A percentile compares a stretch with the other conserved stretches of the same genome.
phyloP scores from a whole-genome alignment of 2,329 filamentous ascomycete species.

The Aspergillus sp. region DNA sequence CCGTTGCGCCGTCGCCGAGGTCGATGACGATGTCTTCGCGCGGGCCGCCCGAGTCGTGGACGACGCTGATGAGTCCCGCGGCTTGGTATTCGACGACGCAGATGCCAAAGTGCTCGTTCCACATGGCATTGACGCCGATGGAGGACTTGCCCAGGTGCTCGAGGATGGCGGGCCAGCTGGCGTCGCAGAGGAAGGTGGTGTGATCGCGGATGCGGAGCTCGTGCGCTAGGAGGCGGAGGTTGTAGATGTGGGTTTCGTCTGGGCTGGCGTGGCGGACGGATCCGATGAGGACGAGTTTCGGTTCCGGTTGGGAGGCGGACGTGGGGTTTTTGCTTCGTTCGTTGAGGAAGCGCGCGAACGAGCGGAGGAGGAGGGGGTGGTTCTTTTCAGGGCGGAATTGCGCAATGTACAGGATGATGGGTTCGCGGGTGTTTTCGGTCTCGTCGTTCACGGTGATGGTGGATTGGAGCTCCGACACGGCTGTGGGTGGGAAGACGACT shows the following conservation, averaged over 20 bases:
- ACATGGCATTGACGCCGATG: slow-evolving; percentile 96
- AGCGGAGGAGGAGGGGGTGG: slow-evolving; percentile 77
- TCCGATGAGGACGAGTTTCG: slow-evolving; percentile 76
- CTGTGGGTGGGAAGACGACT: slow-evolving; percentile 87
- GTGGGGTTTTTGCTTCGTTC: slow-evolving; percentile 47
- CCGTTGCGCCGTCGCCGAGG: slow-evolving; percentile 71
- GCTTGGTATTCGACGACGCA: slow-evolving; percentile 98
- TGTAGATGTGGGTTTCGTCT: slow-evolving; percentile 65
- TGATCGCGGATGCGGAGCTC: slow-evolving; percentile 79
- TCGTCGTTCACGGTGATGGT: slow-evolving; percentile 66
- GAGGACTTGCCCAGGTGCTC: slow-evolving; percentile 71
- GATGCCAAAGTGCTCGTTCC: slow-evolving; percentile 99
- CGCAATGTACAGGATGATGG: slow-evolving; percentile 82
- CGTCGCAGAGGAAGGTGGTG: slow-evolving; percentile 86
- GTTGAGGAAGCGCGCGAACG: slow-evolving; percentile 74
- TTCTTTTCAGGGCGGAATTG: slow-evolving; percentile 98
- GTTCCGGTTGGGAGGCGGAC: slow-evolving; percentile 38
- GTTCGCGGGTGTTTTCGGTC: slow-evolving; percentile 66
- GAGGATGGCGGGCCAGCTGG: slow-evolving; percentile 81
- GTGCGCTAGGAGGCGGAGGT: slow-evolving; percentile 77
- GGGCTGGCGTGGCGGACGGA: slow-evolving; percentile 71
- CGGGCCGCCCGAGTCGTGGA: slow-evolving; percentile 88
- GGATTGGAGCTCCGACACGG: slow-evolving; percentile 75
- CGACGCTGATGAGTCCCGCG: slow-evolving; percentile 85
- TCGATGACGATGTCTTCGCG: slow-evolving; percentile 88